Evolutionary conservation across 2,329 filamentous ascomycete genomes (phyloP).

Genomic region (Aureobasidium sp.): DNA sequence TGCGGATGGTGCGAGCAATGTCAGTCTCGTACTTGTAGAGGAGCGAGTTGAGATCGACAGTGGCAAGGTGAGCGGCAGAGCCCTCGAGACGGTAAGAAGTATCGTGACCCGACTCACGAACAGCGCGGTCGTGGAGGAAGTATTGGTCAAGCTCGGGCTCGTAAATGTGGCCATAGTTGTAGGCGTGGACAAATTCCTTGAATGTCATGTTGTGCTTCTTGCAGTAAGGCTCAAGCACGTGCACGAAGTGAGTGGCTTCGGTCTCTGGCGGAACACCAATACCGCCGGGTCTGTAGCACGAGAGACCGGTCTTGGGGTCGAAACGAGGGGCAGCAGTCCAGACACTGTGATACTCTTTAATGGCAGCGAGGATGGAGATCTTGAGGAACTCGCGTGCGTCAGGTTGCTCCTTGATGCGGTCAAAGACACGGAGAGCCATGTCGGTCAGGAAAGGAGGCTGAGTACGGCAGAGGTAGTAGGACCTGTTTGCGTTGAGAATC

Average conservation of each 20-base stretch:
- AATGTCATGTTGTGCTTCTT: slow-evolving; percentile 79
- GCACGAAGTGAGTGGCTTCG: slow-evolving; percentile 77
- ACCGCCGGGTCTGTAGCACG: slow-evolving; percentile 77
- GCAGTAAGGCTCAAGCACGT: slow-evolving; percentile 73
- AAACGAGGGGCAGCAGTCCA: slow-evolving; percentile 70
- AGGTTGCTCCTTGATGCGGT: slow-evolving; percentile 81
- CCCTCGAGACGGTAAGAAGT: slow-evolving; percentile 90
- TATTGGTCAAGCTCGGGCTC: slow-evolving; percentile 93
- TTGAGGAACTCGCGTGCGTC: slow-evolving; percentile 75
- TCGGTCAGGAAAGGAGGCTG: slow-evolving; percentile 97
- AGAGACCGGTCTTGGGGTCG: slow-evolving; percentile 71
- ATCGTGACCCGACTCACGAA: slow-evolving; percentile 94
- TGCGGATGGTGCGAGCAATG: slow-evolving; percentile 79
- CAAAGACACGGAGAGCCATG: slow-evolving; percentile 90
- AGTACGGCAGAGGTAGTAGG: slow-evolving; percentile 89
- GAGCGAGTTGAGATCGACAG: slow-evolving; percentile 88
- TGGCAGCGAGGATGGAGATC: slow-evolving; percentile 75
- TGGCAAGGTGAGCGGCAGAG: slow-evolving; percentile 80
- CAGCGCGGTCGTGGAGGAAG: slow-evolving; percentile 90
- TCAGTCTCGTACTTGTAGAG: slow-evolving; percentile 97
- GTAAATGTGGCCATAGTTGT: slow-evolving; percentile 68
- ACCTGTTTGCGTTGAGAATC: slow-evolving; percentile 92
- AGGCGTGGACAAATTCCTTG: slow-evolving; percentile 76
- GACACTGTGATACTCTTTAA: slow-evolving; percentile 91
- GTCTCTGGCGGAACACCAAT: slow-evolving; percentile 86